Conservation (phyloP, 371 early-diverging fungal species). For the Chytridium lagenaria region DNA sequence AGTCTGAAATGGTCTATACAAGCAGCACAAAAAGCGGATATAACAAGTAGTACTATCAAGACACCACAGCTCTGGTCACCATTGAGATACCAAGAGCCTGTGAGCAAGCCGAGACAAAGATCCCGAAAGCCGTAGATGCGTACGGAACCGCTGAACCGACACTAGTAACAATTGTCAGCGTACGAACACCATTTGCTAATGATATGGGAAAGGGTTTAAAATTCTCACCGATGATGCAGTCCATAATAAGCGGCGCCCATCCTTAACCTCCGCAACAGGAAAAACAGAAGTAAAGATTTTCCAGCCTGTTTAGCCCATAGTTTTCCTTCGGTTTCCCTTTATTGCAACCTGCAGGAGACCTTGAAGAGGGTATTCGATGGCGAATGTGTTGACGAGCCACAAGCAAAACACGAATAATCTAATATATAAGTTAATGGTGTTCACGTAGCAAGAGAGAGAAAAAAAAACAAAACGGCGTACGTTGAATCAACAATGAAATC, state of each 20-base stretch:
- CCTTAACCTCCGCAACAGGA: constrained; percentile 29
- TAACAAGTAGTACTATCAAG: too few relatives aligned
- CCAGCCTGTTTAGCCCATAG: constrained; percentile 33
- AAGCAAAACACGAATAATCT: constrained; percentile 39
- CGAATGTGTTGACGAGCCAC: constrained; percentile 42
- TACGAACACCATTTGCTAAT: background rate
- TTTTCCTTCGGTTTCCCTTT: constrained; percentile 2
- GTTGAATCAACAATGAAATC: constrained; percentile 45
- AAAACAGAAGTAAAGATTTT: constrained; percentile 28
- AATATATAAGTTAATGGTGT: background rate
- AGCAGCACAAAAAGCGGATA: too few relatives aligned
- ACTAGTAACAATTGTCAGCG: background rate
- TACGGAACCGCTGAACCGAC: background rate
- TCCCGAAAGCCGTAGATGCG: background rate
- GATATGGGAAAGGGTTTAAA: background rate
- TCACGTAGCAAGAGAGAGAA: background rate
- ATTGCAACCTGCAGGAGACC: constrained; percentile 29
- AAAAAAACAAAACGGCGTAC: constrained; percentile 6
- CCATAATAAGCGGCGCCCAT: constrained; percentile 39
- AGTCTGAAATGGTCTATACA: too few relatives aligned
- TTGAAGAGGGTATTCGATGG: constrained; percentile 40
- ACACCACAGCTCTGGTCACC: too few relatives aligned
- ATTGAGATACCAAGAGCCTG: too few relatives aligned
- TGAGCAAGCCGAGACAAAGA: background rate
- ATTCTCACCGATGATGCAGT: constrained; percentile 42